A percentile compares a stretch with the other conserved stretches of the same genome.
Conservation (phyloP, 768 basidiomycete genomes). For the Flagelloscypha sp. region DNA sequence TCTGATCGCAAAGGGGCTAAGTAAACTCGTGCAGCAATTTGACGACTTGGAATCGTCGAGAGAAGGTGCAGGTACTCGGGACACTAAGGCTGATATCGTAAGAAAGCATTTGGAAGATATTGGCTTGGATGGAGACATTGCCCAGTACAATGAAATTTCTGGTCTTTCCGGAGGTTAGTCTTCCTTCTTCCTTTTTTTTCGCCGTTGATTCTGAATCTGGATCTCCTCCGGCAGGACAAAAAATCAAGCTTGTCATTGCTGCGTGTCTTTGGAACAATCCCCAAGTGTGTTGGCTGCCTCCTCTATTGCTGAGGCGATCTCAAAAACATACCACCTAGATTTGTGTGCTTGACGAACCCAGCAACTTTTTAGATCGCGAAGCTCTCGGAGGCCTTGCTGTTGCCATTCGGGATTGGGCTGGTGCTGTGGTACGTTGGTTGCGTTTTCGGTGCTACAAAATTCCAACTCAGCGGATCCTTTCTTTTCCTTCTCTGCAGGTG, state of each 20-base stretch:
- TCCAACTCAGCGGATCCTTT: conserved; percentile 2
- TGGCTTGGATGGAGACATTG: conserved; percentile 94
- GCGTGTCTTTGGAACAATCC: conserved; percentile 97
- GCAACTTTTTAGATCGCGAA: conserved; percentile 96
- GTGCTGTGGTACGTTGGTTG: conserved; percentile 60
- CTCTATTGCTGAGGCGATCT: conserved; percentile 2
- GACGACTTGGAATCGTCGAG: conserved; percentile 94
- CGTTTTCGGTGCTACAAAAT: too few relatives aligned
- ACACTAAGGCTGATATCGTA: conserved; percentile 73
- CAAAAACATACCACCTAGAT: conserved; percentile 30
- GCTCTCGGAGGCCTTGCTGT: conserved; percentile 91
- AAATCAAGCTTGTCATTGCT: conserved; percentile 93
- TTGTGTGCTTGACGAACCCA: conserved; percentile 82
- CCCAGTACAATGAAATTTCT: conserved; percentile 94
- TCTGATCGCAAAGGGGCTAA: conserved; percentile 77
- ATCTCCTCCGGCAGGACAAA: conserved; percentile 57
- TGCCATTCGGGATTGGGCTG: conserved; percentile 92
- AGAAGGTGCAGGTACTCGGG: conserved; percentile 88
- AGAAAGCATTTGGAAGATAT: conserved; percentile 93
- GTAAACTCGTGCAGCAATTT: conserved; percentile 86
- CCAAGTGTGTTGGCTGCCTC: conserved; percentile 42
- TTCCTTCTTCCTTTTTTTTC: conserved; percentile 4
- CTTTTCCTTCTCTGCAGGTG: conserved; percentile 38
- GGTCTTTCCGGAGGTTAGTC: conserved; percentile 82
- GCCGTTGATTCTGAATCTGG: conserved; percentile 8